Base-by-base conservation (phyloP, 75 land plant species). In the Sequoiadendron giganteum region DNA sequence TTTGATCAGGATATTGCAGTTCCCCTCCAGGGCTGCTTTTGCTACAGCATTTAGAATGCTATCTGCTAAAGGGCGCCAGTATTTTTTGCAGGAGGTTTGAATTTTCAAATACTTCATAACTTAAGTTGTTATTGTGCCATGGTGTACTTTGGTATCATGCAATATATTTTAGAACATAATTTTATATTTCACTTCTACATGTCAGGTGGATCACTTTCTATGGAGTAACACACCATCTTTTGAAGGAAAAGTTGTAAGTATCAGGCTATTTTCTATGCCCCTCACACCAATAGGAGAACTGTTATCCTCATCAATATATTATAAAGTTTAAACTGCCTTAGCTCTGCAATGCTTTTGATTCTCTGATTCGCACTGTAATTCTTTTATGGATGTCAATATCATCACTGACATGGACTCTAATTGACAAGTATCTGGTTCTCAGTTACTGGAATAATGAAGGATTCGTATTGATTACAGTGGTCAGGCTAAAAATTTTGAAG, bases 201-300 rank as follows among this genome's bases (percentile, higher is more conserved):
- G 18, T 83, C 88, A 91, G 92, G 86, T 28, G n/a, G 86, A 86
- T 86, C 86, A 58, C 56, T 13, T 48, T 16, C 61, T 52, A 4
- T 91, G 92, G 92, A 90, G 90, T 30, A 1, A 15, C 15, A 56
- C 87, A 38, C 32, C 19, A 48, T 85, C 92, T 45, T 90, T 88
- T 86, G 81, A 88, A 86, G 92, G 92, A 56, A 89, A 90, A 90
- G 47, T 49, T 86, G 92, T 91, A 79, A 91, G 90, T 86, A 11
- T 73, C 38, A 19, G 9, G 7, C 70, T 65, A 25, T 65, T 65
- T 21, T 25, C n/a, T 65, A 65, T 65, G 70, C 70, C n/a, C 25
- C 7, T n/a, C 70, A 65, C n/a, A 65, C 70, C 70, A 65, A 65
- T 25, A 19, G 70, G 5, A 21, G 58, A 65, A 21, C 8, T 65